Conservation (phyloP, 495 filamentous ascomycete genomes). For the Podospora fimiseda region DNA sequence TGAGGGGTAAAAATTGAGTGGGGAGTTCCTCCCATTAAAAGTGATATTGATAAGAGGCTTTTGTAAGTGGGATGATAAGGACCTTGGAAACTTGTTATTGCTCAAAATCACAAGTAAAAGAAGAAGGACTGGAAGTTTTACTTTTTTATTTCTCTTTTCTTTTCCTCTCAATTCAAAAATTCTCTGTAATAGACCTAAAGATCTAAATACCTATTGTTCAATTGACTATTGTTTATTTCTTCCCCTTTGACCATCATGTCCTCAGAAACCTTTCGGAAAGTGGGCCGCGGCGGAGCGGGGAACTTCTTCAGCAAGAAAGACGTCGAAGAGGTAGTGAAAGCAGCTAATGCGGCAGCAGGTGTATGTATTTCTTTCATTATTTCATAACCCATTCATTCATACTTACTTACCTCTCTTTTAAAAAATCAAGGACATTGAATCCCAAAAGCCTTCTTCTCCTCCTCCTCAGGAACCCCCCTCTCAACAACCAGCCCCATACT, state of each 20-base stretch:
- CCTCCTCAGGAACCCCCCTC: background rate
- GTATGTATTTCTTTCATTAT: background rate
- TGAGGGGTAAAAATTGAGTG: no score
- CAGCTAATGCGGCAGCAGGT: conserved; percentile 19
- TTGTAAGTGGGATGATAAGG: conserved; percentile 6
- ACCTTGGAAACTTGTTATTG: no score
- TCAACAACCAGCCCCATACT: conserved; percentile 2
- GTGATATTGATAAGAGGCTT: conserved; percentile 1
- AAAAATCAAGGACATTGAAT: conserved; percentile 37
- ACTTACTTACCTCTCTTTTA: conserved; percentile 2
- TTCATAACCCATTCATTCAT: background rate
- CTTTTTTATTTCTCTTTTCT: no score
- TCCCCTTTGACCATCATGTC: no score
- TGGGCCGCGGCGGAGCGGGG: conserved; percentile 54
- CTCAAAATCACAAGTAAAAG: no score
- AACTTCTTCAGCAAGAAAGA: conserved; percentile 55
- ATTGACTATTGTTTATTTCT: no score
- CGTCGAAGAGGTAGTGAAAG: conserved; percentile 39
- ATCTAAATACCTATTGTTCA: no score
- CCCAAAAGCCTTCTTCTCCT: conserved; percentile 22
- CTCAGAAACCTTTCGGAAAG: conserved; percentile 26
- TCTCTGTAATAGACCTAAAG: no score
- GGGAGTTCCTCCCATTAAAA: no score
- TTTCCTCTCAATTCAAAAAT: no score
- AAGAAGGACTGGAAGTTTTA: no score